Evolutionary conservation across 208 protist species (phyloP), one percentile per base, ranked within the genome.

Genomic region (Giardia muris): DNA sequence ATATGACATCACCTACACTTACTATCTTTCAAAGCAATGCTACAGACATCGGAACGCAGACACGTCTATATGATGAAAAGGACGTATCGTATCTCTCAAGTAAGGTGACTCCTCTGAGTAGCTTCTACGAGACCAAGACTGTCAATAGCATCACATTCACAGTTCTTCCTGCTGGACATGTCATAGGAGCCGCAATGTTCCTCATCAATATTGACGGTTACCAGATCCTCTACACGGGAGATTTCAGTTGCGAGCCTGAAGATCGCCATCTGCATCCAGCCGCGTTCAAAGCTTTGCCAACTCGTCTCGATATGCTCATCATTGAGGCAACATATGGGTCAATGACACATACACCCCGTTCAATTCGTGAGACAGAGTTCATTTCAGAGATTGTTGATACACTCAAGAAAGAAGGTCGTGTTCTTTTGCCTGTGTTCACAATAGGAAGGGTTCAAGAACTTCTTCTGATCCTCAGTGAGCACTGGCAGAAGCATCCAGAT

Each of bases 351-450:
- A 47, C n/a, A 19, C 4, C 46, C 4, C 46, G 92, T 22, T 86
- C 19, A 44, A 3, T 46, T 0, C 0, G 92, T 0, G 92, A 93
- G 67, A 1, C n/a, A 2, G 67, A 88, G 39, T 93, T 93, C 46
- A 76, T 93, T n/a, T 89, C 93, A 42, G 1, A 87, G 45, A 92
- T 94, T 19, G 43, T 86, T 67, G 48, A 22, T 4, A 94, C 92
- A n/a, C 43, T 94, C 43, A 45, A 90, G 22, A 89, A 87, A n/a
- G 91, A 88, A 43, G 93, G 93, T 30, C 39, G 93, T 0, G 47
- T 90, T 2, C 44, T 94, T 43, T 88, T 94, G 47, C 93, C 93
- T 1, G 93, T 94, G 22, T 94, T 94, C 94, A 87, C 93, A 3
- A 67, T 94, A n/a, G 93, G 93, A 30, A 42, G 93, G 10, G 93